Percentiles rank a stretch among this genome's conserved stretches.
These are phyloP conservation scores for Colletotrichum orchidophilum DNA, from an alignment of 2,329 filamentous ascomycete genomes.

Conservation along the genomic window DNA sequence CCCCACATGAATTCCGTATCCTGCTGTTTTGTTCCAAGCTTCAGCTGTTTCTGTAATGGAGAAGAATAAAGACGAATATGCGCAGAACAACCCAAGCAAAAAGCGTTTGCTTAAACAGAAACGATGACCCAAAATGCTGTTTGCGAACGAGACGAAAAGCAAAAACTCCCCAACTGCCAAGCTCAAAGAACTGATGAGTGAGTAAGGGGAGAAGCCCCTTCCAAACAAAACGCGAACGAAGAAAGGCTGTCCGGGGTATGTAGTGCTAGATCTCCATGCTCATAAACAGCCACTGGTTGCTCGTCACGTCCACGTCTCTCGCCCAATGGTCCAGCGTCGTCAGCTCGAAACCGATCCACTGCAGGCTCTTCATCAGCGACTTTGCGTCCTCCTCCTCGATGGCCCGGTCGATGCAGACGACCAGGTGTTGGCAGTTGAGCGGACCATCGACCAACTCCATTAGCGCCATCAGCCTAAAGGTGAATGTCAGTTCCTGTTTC, in stretches of 20 bases:
- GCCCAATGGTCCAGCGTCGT: constrained; percentile 83
- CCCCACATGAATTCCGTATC: not conserved
- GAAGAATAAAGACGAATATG: constrained; percentile 15
- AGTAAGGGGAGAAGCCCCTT: not conserved
- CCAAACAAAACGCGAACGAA: constrained; percentile 2
- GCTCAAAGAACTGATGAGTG: constrained; percentile 14
- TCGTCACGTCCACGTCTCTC: constrained; percentile 70
- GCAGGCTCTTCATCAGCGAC: constrained; percentile 80
- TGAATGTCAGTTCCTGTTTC: constrained; percentile 39
- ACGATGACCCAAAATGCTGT: not conserved
- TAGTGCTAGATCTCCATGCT: constrained; percentile 79
- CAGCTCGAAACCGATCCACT: constrained; percentile 93
- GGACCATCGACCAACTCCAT: constrained; percentile 86
- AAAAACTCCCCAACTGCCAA: constrained; percentile 28
- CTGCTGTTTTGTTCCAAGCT: not conserved
- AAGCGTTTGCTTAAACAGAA: not conserved
- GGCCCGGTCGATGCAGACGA: constrained; percentile 82
- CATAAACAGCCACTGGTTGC: constrained; percentile 85
- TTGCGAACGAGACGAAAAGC: not conserved
- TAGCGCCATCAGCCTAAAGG: constrained; percentile 79
- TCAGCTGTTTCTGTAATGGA: constrained; percentile 8
- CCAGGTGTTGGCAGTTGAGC: constrained; percentile 79
- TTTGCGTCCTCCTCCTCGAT: constrained; percentile 70
- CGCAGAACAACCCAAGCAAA: not conserved
- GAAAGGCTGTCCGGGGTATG: not conserved